Base-by-base conservation (phyloP, 169 alveolate genomes). In the Cyclospora cayetanensis region DNA sequence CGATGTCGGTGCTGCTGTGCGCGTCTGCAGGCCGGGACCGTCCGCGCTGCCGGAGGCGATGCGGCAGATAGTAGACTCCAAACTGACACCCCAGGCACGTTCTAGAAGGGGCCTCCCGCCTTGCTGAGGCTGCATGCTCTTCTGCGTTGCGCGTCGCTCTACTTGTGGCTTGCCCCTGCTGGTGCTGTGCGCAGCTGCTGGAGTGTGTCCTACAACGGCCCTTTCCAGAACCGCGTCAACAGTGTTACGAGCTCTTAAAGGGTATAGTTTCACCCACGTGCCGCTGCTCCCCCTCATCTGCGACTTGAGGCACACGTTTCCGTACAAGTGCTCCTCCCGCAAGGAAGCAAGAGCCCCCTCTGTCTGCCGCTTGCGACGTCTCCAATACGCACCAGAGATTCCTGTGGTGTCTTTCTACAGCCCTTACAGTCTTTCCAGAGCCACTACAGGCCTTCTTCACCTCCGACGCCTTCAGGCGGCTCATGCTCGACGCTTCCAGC, bases 121-220 rank as follows among this genome's bases (percentile, higher is more conserved):
- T 22, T 65, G 42, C 42, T 65, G 43, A 37, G 1, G 77, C 77
- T 65, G 27, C 27, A 5, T 65, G 77, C 77, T n/a, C 43, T 25
- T 70, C 20, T 46, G 60, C 39, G 83, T 31, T 70, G 50, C 83
- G 2, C 0, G 11, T 60, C 72, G 37, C 12, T 12, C 34, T 2
- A n/a, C 72, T 60, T 60, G 72, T 31, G 15, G 72, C 72, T 9
- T 15, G 31, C 35, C 27, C n/a, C n/a, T n/a, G 83, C 83, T 70
- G 83, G 11, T 5, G 11, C 20, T 70, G 29, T 29, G 29, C 39
- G 53, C 83, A 70, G 83, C 27, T 70, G 55, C 53, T 70, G 53
- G 83, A 70, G 4, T 70, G 83, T 34, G 53, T 70, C 11, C 83
- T 70, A 35, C 83, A 70, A 39, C 42, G 83, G 2, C 83, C 83